Evolutionary conservation across 805 yeast genomes (phyloP), one percentile per base, ranked within the genome.

Genomic region (Jamesozyma hellenica): DNA sequence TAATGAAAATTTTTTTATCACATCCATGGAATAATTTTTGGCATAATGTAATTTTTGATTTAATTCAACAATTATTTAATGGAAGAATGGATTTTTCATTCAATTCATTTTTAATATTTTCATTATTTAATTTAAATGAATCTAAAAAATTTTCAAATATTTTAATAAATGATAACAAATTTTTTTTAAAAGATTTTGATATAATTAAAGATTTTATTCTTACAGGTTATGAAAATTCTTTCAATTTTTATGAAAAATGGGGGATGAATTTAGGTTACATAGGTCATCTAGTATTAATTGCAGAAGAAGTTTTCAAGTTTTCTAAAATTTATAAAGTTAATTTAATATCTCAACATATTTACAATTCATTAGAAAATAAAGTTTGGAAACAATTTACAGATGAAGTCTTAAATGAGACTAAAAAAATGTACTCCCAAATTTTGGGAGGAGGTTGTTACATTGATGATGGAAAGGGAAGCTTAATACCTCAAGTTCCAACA

Each of bases 1-100:
- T 88, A n/a, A 63, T 87, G 19, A 63, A 71, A 21, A 77, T 82
- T 71, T 85, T 92, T 54, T 79, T 88, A 60, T 66, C 72, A 44
- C 86, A 79, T 60, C 96, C 97, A 6, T 92, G 97, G 97, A 92
- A 92, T 60, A 92, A 92, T 56, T 92, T 92, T 55, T 73, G 92
- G 68, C 98, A 92, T 61, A 92, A 90, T 55, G 98, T 92, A 42
- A 95, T 92, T 8, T 92, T 90, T 68, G 99, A 92, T 63, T 76
- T 92, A 45, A 81, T 92, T 26, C 99, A 92, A 61, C 99, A 92
- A 59, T 77, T 92, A 15, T 74, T 92, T 58, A 87, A 86, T 60
- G 97, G 96, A 1, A 74, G 80, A 32, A 73, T 80, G 70, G 90
- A 84, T 47, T 74, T 81, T 43, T 90, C 95, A 12, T 88, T 82